These are phyloP conservation scores for Chlorella variabilis DNA, from an alignment of 163 green algal species.

Conservation along the genomic window DNA sequence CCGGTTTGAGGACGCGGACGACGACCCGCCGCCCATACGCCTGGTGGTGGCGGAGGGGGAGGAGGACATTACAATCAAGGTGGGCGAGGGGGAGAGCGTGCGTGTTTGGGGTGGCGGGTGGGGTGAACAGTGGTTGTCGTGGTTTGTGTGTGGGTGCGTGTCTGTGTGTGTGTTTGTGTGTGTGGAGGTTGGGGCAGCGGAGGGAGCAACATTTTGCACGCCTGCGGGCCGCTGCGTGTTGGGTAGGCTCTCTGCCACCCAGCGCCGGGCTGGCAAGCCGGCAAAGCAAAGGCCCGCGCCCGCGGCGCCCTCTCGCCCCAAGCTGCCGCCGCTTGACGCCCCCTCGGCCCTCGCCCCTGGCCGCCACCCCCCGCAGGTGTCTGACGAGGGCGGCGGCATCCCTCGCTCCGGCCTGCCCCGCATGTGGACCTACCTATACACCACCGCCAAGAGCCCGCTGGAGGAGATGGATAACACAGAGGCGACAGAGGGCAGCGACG, in stretches of 20 bases:
- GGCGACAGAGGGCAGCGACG: constrained; percentile 27
- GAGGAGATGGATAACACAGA: constrained; percentile 64
- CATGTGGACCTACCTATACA: constrained; percentile 99
- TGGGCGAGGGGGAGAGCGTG: no score
- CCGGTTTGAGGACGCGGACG: constrained; percentile 80
- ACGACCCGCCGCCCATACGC: constrained; percentile 84
- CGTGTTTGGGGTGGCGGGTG: no score
- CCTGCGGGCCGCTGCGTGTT: no score
- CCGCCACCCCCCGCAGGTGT: constrained; percentile 66
- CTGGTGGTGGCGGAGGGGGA: constrained; percentile 95
- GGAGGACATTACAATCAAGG: constrained; percentile 99
- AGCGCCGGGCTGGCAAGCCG: no score
- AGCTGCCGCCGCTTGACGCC: neutral
- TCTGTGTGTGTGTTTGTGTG: no score
- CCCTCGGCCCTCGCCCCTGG: neutral
- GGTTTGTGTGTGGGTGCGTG: no score
- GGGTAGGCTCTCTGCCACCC: no score
- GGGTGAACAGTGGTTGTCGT: no score
- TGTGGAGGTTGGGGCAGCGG: no score
- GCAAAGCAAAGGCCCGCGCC: no score
- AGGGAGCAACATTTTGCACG: no score
- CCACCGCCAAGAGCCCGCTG: constrained; percentile 73
- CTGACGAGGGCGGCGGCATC: constrained; percentile 98
- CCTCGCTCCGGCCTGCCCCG: constrained; percentile 86
- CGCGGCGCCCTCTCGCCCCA: no score